These are phyloP conservation scores for Aspergillus thermomutatus DNA, from an alignment of 2,329 filamentous ascomycete genomes.

Conservation along the genomic window DNA sequence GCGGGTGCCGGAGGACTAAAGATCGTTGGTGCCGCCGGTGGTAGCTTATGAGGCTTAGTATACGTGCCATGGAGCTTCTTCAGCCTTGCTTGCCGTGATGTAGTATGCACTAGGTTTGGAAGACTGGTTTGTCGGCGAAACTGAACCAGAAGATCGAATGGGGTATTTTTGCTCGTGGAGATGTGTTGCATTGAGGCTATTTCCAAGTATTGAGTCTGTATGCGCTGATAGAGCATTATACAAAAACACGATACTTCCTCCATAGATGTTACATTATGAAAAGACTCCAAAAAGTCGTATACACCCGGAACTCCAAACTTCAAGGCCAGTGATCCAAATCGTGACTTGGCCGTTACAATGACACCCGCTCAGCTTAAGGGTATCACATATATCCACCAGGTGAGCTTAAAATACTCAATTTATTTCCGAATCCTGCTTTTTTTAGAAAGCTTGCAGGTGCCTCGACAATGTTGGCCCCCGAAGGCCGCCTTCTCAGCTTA, in stretches of 20 bases:
- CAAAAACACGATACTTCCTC: background rate
- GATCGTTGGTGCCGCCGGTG: constrained; percentile 47
- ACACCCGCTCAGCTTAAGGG: background rate
- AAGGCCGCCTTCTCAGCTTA: background rate
- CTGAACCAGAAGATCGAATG: background rate
- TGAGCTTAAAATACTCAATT: background rate
- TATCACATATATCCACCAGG: background rate
- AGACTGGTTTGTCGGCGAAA: background rate
- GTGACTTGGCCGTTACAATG: background rate
- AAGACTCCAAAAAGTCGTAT: background rate
- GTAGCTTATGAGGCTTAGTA: constrained; percentile 24
- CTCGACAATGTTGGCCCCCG: background rate
- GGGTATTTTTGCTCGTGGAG: background rate
- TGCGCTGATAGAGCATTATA: background rate
- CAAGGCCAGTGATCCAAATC: background rate
- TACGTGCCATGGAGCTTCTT: background rate
- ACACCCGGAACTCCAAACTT: background rate
- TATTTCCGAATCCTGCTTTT: background rate
- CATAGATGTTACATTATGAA: background rate
- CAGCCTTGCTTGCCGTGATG: background rate
- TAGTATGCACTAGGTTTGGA: background rate
- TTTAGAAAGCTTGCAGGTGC: background rate
- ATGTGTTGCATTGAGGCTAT: background rate
- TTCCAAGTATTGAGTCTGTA: background rate
- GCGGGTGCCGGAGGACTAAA: constrained; percentile 42